A percentile compares a stretch with the other conserved stretches of the same genome.
These are phyloP conservation scores for Cladosporium sp. DNA, from an alignment of 2,329 filamentous ascomycete genomes.

Conservation along the genomic window DNA sequence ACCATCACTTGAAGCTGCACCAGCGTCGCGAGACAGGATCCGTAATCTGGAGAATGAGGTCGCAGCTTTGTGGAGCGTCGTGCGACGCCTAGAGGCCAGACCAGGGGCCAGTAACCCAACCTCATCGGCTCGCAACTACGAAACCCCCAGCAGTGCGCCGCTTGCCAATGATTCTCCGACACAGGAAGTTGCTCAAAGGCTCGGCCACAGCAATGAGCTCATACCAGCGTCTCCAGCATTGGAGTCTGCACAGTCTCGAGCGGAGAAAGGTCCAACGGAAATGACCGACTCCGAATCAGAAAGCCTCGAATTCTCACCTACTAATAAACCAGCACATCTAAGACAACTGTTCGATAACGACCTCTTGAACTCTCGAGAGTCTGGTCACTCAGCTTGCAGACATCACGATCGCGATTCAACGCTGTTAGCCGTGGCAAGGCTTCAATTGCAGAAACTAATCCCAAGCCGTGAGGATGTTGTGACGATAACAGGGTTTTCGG, in stretches of 20 bases:
- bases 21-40: conserved; percentile 7
- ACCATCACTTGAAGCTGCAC: not conserved
- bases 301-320: conserved; percentile 16
- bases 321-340: conserved; percentile 26
- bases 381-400: not conserved
- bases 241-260: too few species aligned
- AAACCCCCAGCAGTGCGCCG: too few species aligned
- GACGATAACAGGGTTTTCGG: conserved; percentile 16
- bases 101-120: not conserved
- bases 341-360: conserved; percentile 31
- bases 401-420: not conserved
- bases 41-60: conserved; percentile 20
- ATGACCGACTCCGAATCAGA: conserved; percentile 3
- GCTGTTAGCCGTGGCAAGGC: conserved; percentile 19
- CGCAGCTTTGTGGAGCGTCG: conserved; percentile 16
- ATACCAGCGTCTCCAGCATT: too few species aligned
- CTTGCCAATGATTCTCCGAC: too few species aligned
- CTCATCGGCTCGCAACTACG: too few species aligned
- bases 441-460: conserved; percentile 22
- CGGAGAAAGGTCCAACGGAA: not conserved
- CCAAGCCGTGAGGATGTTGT: conserved; percentile 24
- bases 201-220: too few species aligned
- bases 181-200: too few species aligned
- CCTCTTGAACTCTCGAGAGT: conserved; percentile 16
- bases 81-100: conserved; percentile 18